phyloP scores from a whole-genome alignment of 2,329 filamentous ascomycete genomes.

The Ustulina deusta region DNA sequence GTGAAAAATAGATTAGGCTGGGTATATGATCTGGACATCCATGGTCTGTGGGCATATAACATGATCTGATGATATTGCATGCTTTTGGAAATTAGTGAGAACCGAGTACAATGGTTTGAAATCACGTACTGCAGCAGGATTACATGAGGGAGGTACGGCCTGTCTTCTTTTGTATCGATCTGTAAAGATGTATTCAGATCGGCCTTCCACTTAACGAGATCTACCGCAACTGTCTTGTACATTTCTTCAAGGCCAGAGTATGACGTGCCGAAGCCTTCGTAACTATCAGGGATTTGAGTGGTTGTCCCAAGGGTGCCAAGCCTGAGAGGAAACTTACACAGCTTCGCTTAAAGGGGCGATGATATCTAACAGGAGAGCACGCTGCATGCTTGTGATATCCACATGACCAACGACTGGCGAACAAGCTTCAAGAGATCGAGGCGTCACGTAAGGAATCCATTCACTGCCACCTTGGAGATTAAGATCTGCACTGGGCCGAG shows the following conservation, averaged over 20 bases:
- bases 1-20: not conserved
- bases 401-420: slow-evolving; percentile 1
- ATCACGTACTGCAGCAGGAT: not conserved
- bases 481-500: not conserved
- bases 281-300: not conserved
- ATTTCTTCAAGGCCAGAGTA: not conserved
- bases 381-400: not conserved
- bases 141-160: slow-evolving; percentile 1
- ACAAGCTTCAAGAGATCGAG: slow-evolving; percentile 1
- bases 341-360: slow-evolving; percentile 2
- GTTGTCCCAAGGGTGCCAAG: not conserved
- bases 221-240: not conserved
- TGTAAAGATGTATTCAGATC: not conserved
- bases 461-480: not conserved
- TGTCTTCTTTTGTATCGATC: not conserved
- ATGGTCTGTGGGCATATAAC: slow-evolving; percentile 29
- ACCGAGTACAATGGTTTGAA: not conserved
- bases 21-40: slow-evolving; percentile 23
- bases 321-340: not conserved
- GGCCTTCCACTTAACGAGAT: slow-evolving; percentile 8
- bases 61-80: slow-evolving; percentile 33
- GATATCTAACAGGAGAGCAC: not conserved
- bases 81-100: slow-evolving; percentile 11
- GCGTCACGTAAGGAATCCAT: slow-evolving; percentile 6
- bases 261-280: not conserved